A percentile compares a stretch with the other conserved stretches of the same genome.
phyloP scores from a whole-genome alignment of 805 yeast species.

The Wickerhamomyces xylosicus region DNA sequence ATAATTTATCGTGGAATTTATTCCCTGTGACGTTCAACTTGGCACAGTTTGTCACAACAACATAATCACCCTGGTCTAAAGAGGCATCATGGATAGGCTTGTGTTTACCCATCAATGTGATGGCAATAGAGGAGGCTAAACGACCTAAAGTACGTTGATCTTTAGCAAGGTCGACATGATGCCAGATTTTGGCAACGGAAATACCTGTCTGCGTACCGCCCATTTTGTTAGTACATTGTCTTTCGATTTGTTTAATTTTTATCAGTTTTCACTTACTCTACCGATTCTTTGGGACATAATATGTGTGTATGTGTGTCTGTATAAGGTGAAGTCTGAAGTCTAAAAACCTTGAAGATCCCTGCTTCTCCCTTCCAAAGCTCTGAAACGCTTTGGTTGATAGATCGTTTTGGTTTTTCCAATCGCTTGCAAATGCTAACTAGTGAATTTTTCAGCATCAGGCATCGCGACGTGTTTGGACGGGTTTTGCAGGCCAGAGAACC shows the following conservation, averaged over 20 bases:
- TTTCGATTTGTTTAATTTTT: not conserved
- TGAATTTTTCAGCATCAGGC: not conserved
- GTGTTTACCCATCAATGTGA: constrained; percentile 90
- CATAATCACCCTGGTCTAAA: constrained; percentile 91
- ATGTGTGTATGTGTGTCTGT: no score
- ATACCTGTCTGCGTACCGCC: constrained; percentile 42
- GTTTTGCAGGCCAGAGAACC: no score
- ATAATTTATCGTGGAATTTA: constrained; percentile 68
- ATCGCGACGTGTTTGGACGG: not conserved
- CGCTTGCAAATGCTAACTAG: not conserved
- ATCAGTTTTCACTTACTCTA: constrained; percentile 13
- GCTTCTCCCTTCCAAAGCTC: no score
- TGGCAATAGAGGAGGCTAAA: constrained; percentile 80
- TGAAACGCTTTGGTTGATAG: no score
- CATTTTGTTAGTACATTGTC: not conserved
- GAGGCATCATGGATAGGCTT: constrained; percentile 79
- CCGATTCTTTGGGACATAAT: constrained; percentile 20
- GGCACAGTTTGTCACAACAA: constrained; percentile 89
- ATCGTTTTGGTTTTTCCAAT: no score
- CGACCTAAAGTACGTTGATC: constrained; percentile 88
- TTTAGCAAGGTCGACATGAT: constrained; percentile 81
- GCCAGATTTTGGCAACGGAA: constrained; percentile 87
- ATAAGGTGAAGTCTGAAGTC: no score
- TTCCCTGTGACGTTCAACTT: constrained; percentile 77
- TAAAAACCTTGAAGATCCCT: no score